Percentiles rank a stretch among this genome's conserved stretches.
These are phyloP conservation scores for Neoconidiobolus thromboides DNA, from an alignment of 371 early-diverging fungal species.

Conservation along the genomic window DNA sequence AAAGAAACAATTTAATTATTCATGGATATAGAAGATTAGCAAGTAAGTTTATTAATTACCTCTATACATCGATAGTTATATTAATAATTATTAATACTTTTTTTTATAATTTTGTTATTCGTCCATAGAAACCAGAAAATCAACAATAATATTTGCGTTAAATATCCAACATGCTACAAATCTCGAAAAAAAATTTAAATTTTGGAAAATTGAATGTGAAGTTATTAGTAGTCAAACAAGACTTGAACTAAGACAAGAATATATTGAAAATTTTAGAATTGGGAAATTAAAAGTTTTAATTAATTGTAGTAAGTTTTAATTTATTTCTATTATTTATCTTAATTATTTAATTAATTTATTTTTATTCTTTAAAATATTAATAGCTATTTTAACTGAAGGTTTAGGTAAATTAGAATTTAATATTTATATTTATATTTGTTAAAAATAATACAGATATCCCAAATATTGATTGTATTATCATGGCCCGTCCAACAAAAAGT, in stretches of 20 bases:
- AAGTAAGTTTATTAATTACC: conserved; percentile 8
- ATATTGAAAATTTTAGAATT: conserved; percentile 34
- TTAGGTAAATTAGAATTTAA: conserved; percentile 16
- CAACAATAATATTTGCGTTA: conserved; percentile 76
- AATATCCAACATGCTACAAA: conserved; percentile 50
- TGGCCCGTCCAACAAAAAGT: conserved; percentile 75
- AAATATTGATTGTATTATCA: conserved; percentile 62
- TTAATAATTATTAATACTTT: too few relatives aligned
- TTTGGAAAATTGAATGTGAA: conserved; percentile 33
- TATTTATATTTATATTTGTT: background rate
- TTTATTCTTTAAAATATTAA: background rate
- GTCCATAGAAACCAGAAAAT: conserved; percentile 16
- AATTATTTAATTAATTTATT: too few relatives aligned
- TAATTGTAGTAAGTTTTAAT: conserved; percentile 46
- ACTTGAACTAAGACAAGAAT: conserved; percentile 23
- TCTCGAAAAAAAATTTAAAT: conserved; percentile 33
- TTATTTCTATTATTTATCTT: background rate
- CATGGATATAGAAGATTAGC: conserved; percentile 27
- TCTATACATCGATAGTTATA: conserved; percentile 3
- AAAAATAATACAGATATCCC: conserved; percentile 48
- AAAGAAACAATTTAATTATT: conserved; percentile 47
- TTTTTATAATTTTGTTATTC: too few relatives aligned
- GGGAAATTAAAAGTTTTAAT: conserved; percentile 60
- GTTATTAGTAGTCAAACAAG: conserved; percentile 41
- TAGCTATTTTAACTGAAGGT: conserved; percentile 53